Percentiles rank a stretch among this genome's conserved stretches.
phyloP scores from a whole-genome alignment of 441 rosid species.

The Adansonia madagascariensis region DNA sequence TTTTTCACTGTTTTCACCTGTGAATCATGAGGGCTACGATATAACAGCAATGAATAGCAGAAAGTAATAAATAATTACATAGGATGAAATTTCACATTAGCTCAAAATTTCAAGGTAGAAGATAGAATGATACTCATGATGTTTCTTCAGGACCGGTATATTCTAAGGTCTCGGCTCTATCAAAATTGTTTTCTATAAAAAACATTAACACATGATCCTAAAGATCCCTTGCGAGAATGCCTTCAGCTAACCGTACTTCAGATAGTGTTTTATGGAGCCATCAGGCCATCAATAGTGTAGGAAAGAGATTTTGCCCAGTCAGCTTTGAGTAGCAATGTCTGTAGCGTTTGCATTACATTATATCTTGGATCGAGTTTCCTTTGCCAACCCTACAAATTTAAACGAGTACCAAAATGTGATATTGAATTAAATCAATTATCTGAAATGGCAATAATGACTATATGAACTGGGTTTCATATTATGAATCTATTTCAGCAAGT shows the following conservation, averaged over 20 bases:
- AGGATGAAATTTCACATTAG: slow-evolving; percentile 17
- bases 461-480: not conserved
- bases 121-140: slow-evolving; percentile 25
- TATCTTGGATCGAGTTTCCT: slow-evolving; percentile 93
- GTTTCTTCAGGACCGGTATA: slow-evolving; percentile 39
- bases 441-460: not conserved
- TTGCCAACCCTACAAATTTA: slow-evolving; percentile 89
- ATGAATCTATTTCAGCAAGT: not conserved
- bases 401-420: slow-evolving; percentile 13
- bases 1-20: not conserved
- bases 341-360: slow-evolving; percentile 92
- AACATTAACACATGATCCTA: slow-evolving; percentile 16
- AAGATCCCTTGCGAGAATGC: not conserved
- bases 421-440: slow-evolving; percentile 5
- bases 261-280: slow-evolving; percentile 71
- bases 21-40: not conserved
- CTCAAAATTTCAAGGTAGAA: slow-evolving; percentile 18
- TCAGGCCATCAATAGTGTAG: slow-evolving; percentile 92
- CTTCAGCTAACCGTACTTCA: slow-evolving; percentile 10
- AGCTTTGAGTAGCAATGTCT: slow-evolving; percentile 79
- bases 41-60: slow-evolving; percentile 16
- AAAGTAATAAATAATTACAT: slow-evolving; percentile 21
- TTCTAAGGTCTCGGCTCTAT: slow-evolving; percentile 36
- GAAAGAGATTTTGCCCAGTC: slow-evolving; percentile 99
- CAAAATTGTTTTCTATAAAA: slow-evolving; percentile 48